Conservation (phyloP, 1,284 basidiomycete genomes). For the Cryptococcus jaspeensis region DNA sequence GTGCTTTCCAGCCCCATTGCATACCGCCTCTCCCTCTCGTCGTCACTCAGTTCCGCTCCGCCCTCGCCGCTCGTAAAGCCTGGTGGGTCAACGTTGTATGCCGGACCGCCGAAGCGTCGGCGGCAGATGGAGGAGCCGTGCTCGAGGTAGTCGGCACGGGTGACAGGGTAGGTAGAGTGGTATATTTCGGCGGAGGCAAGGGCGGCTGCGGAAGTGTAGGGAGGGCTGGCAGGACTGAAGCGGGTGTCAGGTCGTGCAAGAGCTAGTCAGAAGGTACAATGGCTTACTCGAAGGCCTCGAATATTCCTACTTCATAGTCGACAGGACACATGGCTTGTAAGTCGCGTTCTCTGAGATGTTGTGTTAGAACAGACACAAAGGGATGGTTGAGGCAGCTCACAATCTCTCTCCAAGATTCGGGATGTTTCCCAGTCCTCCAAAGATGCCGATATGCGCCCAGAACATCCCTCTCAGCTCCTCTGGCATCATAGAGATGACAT, state of each 20-base stretch:
- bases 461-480: conserved; percentile 82
- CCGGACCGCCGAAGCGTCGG: conserved; percentile 42
- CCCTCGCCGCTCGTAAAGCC: conserved; percentile 32
- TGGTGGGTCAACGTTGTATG: conserved; percentile 41
- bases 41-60: conserved; percentile 33
- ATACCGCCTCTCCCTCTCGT: conserved; percentile 44
- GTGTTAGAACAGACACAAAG: conserved; percentile 1
- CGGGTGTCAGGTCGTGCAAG: not conserved
- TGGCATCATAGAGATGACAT: conserved; percentile 70
- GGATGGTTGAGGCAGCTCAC: conserved; percentile 47
- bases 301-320: conserved; percentile 69
- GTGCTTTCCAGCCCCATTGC: conserved; percentile 42
- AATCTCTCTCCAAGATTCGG: conserved; percentile 71
- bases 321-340: conserved; percentile 73
- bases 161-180: conserved; percentile 61
- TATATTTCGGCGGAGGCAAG: conserved; percentile 59
- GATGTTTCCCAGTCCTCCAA: conserved; percentile 78
- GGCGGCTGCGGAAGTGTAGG: conserved; percentile 65
- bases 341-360: conserved; percentile 56
- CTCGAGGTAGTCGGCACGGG: conserved; percentile 77
- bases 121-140: conserved; percentile 70
- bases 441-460: conserved; percentile 87
- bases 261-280: not conserved
- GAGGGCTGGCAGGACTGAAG: conserved; percentile 68
- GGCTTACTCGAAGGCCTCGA: conserved; percentile 68